Percentiles rank a stretch among this genome's conserved stretches.
Evolutionary conservation across 1,284 basidiomycete species (phyloP).

Genomic region (Cerioporus squamosus): DNA sequence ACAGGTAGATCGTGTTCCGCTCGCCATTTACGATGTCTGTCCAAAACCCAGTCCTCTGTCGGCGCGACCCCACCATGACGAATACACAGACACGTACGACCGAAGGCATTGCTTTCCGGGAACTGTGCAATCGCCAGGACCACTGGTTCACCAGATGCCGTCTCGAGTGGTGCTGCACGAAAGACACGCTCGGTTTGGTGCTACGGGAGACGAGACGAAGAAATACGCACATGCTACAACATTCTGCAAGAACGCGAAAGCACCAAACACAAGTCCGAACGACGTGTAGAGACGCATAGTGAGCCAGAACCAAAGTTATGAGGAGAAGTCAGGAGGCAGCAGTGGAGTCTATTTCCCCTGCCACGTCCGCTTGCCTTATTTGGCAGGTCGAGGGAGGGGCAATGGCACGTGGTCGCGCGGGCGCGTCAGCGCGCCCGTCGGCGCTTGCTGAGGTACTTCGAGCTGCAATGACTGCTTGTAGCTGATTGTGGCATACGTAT

Average conservation of each 20-base stretch:
- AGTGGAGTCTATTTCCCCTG: slow-evolving; percentile 10
- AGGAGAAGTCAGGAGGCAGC: slow-evolving; percentile 14
- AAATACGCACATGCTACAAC: slow-evolving; percentile 29
- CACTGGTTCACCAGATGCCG: slow-evolving; percentile 45
- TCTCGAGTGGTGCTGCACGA: slow-evolving; percentile 26
- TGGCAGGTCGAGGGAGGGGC: background rate
- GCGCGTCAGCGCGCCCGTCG: background rate
- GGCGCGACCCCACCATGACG: background rate
- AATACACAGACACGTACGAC: slow-evolving; percentile 61
- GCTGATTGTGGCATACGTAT: no score
- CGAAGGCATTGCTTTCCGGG: slow-evolving; percentile 79
- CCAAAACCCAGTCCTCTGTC: background rate
- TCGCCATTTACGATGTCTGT: slow-evolving; percentile 88
- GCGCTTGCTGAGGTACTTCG: background rate
- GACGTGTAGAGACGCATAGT: slow-evolving; percentile 35
- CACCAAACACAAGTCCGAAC: slow-evolving; percentile 30
- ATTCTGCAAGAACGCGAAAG: slow-evolving; percentile 29
- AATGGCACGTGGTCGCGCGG: slow-evolving; percentile 19
- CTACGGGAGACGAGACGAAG: background rate
- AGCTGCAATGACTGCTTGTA: no score
- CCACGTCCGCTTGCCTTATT: slow-evolving; percentile 25
- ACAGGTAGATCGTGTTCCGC: slow-evolving; percentile 70
- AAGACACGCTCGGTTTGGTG: background rate
- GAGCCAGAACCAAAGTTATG: slow-evolving; percentile 24
- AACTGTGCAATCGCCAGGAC: slow-evolving; percentile 71